phyloP scores from a whole-genome alignment of 805 yeast species.

The Spathaspora gorwiae region DNA sequence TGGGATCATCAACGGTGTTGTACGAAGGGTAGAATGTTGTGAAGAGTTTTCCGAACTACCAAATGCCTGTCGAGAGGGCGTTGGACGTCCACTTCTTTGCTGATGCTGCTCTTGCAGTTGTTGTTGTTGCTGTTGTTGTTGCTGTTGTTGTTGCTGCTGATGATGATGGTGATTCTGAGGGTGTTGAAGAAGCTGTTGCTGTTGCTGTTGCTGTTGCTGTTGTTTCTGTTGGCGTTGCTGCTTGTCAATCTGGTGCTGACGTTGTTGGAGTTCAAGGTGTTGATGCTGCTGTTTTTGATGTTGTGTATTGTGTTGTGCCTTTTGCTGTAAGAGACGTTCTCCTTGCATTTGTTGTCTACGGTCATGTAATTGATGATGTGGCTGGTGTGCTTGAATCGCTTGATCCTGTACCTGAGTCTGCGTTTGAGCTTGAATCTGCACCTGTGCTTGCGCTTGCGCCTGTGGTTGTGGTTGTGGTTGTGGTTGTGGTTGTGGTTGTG shows the following conservation, averaged over 20 bases:
- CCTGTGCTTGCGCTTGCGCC: conserved; percentile 2
- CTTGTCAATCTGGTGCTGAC: background rate
- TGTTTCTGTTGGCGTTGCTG: conserved; percentile 2
- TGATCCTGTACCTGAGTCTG: background rate
- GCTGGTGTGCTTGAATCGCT: background rate
- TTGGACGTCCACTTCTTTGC: no score
- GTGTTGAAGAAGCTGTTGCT: conserved; percentile 1
- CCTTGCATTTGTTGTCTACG: conserved; percentile 2
- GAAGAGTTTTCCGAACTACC: no score
- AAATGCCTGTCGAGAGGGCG: background rate
- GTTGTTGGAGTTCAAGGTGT: background rate
- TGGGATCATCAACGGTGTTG: conserved; percentile 2
- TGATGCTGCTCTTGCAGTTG: background rate
- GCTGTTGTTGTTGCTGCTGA: conserved; percentile 7
- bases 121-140: no score
- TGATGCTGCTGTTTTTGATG: background rate
- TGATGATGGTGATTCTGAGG: conserved; percentile 6
- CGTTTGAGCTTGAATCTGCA: conserved; percentile 3
- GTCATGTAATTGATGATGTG: conserved; percentile 6
- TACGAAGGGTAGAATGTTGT: conserved; percentile 1
- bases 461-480: conserved; percentile 6
- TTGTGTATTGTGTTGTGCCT: no score
- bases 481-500: conserved; percentile 1
- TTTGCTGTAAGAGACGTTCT: background rate
- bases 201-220: background rate